phyloP scores from a whole-genome alignment of 345 rosid species.

The Streptanthus diversifolius region DNA sequence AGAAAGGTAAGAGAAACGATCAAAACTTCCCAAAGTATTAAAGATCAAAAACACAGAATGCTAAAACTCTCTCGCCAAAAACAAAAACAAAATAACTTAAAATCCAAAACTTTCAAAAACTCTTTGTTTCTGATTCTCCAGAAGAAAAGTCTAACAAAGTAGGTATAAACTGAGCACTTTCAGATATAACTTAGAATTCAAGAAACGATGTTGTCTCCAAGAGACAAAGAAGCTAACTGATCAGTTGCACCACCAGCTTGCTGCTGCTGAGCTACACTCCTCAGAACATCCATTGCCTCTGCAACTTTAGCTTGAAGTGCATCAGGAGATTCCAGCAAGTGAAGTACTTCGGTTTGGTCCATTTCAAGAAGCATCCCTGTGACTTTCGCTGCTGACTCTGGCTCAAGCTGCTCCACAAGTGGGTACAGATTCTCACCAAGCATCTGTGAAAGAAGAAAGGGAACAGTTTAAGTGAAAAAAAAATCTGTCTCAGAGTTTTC shows the following conservation, averaged over 20 bases:
- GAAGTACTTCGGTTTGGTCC: slow-evolving; percentile 63
- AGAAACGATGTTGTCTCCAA: slow-evolving; percentile 48
- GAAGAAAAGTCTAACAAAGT: neutral
- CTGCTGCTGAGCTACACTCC: slow-evolving; percentile 51
- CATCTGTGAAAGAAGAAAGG: slow-evolving; percentile 28
- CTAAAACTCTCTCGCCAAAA: slow-evolving; percentile 16
- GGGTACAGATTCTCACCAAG: slow-evolving; percentile 63
- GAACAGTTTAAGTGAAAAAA: neutral
- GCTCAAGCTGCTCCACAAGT: slow-evolving; percentile 59
- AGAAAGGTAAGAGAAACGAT: slow-evolving; percentile 14
- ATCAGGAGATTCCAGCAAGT: slow-evolving; percentile 61
- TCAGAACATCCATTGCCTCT: slow-evolving; percentile 51
- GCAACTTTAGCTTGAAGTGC: slow-evolving; percentile 56
- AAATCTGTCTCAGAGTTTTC: neutral
- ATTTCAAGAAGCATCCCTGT: slow-evolving; percentile 63
- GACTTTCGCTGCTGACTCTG: slow-evolving; percentile 46
- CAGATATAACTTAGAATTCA: slow-evolving; percentile 28
- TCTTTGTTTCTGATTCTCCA: slow-evolving; percentile 18
- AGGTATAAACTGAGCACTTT: slow-evolving; percentile 17
- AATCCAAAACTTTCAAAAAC: slow-evolving; percentile 32
- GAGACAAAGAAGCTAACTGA: slow-evolving; percentile 55
- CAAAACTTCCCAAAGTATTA: slow-evolving; percentile 28
- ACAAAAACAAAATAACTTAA: neutral
- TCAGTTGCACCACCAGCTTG: slow-evolving; percentile 49
- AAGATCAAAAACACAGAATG: slow-evolving; percentile 12